A percentile compares a stretch with the other conserved stretches of the same genome.
phyloP scores from a whole-genome alignment of 2,329 filamentous ascomycete genomes.

The Metarhizium brunneum region DNA sequence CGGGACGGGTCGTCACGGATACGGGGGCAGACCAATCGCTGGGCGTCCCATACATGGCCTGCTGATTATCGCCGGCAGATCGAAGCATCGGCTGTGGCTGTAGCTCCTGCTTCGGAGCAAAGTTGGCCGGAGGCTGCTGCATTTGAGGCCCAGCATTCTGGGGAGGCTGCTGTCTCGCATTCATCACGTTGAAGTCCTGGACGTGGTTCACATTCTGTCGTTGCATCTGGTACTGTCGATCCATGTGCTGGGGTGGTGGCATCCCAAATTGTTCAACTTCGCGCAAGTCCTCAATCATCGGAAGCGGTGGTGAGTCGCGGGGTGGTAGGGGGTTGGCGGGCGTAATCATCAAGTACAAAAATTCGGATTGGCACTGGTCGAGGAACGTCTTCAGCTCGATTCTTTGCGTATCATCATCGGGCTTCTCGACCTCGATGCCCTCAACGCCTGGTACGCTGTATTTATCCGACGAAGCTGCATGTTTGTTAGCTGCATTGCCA shows the following conservation, averaged over 20 bases:
- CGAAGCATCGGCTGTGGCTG: slow-evolving; percentile 43
- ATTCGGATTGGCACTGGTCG: slow-evolving; percentile 56
- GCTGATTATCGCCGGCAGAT: slow-evolving; percentile 39
- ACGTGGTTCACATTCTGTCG: slow-evolving; percentile 46
- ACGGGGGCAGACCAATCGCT: slow-evolving; percentile 26
- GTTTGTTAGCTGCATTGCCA: not conserved
- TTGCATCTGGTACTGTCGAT: slow-evolving; percentile 29
- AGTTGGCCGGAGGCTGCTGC: slow-evolving; percentile 28
- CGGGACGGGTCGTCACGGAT: slow-evolving; percentile 22
- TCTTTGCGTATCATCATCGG: slow-evolving; percentile 41
- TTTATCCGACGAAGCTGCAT: slow-evolving; percentile 33
- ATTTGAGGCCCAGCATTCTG: slow-evolving; percentile 51
- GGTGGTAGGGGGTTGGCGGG: slow-evolving; percentile 57
- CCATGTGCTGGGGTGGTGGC: slow-evolving; percentile 31
- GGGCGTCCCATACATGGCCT: slow-evolving; percentile 28
- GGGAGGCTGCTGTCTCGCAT: slow-evolving; percentile 41
- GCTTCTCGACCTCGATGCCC: slow-evolving; percentile 35
- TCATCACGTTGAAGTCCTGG: slow-evolving; percentile 41
- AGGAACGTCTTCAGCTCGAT: slow-evolving; percentile 51
- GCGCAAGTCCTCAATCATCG: slow-evolving; percentile 49
- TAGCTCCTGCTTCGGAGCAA: slow-evolving; percentile 26
- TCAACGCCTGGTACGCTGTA: slow-evolving; percentile 34
- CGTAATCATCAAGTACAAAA: slow-evolving; percentile 59
- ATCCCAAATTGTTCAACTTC: slow-evolving; percentile 44
- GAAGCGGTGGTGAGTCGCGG: slow-evolving; percentile 51